Evolutionary conservation across 116 monocot genomes (phyloP).

Genomic region (Iris pallida): DNA sequence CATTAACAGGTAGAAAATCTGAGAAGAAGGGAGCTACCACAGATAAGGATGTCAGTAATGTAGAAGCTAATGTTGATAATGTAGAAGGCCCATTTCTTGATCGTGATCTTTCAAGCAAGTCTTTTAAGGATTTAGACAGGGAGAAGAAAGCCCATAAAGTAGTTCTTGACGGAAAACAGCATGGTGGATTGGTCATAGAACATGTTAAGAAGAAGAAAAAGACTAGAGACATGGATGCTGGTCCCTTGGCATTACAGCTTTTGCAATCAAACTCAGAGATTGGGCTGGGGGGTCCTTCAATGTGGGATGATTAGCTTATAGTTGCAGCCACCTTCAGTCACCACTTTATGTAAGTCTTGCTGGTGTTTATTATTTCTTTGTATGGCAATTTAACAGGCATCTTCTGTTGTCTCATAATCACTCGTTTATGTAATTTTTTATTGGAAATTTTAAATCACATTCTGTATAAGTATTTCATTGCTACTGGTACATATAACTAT

Average conservation of each 20-base stretch:
- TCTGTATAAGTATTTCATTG: no score
- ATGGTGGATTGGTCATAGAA: constrained; percentile 29
- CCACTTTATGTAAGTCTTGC: background rate
- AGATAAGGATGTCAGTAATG: constrained; percentile 40
- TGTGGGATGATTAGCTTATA: constrained; percentile 40
- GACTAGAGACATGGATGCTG: constrained; percentile 13
- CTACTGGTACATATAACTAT: no score
- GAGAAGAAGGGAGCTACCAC: constrained; percentile 11
- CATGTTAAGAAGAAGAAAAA: constrained; percentile 43
- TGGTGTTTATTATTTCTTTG: no score
- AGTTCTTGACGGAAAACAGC: constrained; percentile 16
- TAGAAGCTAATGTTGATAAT: constrained; percentile 35
- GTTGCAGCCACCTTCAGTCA: background rate
- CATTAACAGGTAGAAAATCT: constrained; percentile 13
- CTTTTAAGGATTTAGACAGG: constrained; percentile 4
- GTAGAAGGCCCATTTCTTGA: constrained; percentile 46
- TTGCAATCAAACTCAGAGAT: constrained; percentile 20
- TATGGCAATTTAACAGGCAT: no score
- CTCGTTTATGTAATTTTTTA: no score
- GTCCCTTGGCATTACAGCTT: constrained; percentile 8
- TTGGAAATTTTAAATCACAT: no score
- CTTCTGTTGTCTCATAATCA: no score
- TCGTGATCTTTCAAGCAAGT: constrained; percentile 26
- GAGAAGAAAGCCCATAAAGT: constrained; percentile 13
- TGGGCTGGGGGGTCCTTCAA: constrained; percentile 53